Base-by-base conservation (phyloP, 805 yeast species). In the Nakazawaea wyomingensis region DNA sequence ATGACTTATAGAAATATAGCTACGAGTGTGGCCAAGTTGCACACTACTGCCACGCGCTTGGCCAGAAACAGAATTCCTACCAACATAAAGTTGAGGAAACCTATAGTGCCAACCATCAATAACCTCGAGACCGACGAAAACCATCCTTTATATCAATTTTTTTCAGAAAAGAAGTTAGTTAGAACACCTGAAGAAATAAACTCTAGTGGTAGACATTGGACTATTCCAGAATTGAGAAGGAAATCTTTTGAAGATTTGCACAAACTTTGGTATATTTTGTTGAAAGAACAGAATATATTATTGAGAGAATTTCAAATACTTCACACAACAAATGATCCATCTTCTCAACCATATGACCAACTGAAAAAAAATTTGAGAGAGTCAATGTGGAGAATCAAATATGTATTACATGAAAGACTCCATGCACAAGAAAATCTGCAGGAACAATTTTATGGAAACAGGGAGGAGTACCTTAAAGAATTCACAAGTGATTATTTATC, bases 111-210 rank as follows among this genome's bases (percentile, higher is more conserved):
- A 13, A 76, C 93, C 2, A 81, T 76, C 42, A 69, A 73, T 50
- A 86, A 86, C 61, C 71, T 90, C 43, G 72, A 72, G 47, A 85
- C 85, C 27, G 74, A 79, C 11, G 91, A 83, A 4, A 85, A 84
- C 59, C 99, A 93, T 64, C 99, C 98, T 24, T 71, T 93, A 50
- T 93, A 96, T 96, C 90, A 85, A 54, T 93, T 93, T 60, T 93
- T 91, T 67, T 58, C 60, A 50, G 74, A 85, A 31, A 71, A 80
- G 45, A 69, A 73, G 54, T 78, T 80, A 47, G 64, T 85, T 47
- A 75, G 97, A 52, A 59, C 69, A 1, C 62, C 73, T 3, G 76
- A 70, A 2, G 85, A 81, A 18, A 54, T 79, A 22, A 68, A 74
- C 39, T 57, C 61, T 22, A 65, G 68, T 8, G 81, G 93, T 13